Base-by-base conservation (phyloP, 2,329 filamentous ascomycete genomes). In the Venturia nashicola region DNA sequence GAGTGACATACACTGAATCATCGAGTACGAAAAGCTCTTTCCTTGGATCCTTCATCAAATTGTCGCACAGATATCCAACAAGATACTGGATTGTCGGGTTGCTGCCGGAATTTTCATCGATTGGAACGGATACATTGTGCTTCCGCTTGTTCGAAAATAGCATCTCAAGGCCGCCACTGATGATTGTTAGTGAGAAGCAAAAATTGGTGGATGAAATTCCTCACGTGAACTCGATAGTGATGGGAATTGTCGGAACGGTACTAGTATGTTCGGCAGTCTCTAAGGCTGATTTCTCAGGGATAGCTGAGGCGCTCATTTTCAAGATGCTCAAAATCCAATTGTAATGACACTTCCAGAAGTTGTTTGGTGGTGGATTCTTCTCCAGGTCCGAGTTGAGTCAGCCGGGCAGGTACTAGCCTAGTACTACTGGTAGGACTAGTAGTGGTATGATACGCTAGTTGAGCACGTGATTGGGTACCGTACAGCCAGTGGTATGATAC, bases 1-100 rank as follows among this genome's bases (percentile, higher is more conserved):
- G 61, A 48, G 64, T 65, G 62, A 84, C 91, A 74, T 84, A 97
- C 93, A 97, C 87, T 70, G 91, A 86, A 70, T 83, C 86, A 67
- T 96, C 90, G 27, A 96, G 80, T 42, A 97, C 86, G 72, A 99
- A 97, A 65, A 97, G 81, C 65, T 97, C 93, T 72, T 88, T 89
- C 65, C 93, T 83, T 32, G 82, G 82, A 75, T 97, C 92, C 69
- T 86, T 88, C 90, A 97, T 96, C 63, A 90, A 76, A 69, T 92
- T 82, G 43, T 89, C 78, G 75, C 90, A 92, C 12, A 97, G 84
- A 75, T 95, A 82, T 62, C 83, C 76, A 68, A 97, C 88, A 64
- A 99, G 83, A 73, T 83, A 90, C 40, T 84, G 86, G 63, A 97
- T 84, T 61, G 83, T 94, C 62, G 86, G 78, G 11, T 84, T 80